Evolutionary conservation across 148 eudicot species (phyloP), one percentile per base, ranked within the genome.

Genomic region (Amaranthus palmeri): DNA sequence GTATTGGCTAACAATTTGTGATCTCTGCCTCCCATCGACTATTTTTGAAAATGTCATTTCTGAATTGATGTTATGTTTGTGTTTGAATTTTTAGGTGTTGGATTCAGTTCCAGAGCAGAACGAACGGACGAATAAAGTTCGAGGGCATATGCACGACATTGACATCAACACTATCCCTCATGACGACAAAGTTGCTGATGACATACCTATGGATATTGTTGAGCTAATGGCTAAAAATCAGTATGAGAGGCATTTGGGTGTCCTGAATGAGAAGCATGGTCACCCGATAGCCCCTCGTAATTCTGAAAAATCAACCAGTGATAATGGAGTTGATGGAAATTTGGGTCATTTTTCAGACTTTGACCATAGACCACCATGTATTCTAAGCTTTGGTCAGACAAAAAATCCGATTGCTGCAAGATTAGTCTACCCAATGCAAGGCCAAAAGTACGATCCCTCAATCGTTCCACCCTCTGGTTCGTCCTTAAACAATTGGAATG

Each of bases 191-290:
- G 65, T 56, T 10, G 76, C 78, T 41, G 96, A 87, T 54, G 92
- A 89, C 63, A 85, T 86, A 44, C 92, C 92, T 7, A 89, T 84
- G 90, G 97, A 89, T 13, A 86, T 89, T 68, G 90, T 87, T 44
- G 92, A 87, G 72, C 78, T 86, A 7, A 49, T 87, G 85, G 95
- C 92, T 14, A 81, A 83, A 64, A 83, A 87, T 54, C 92, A 87
- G 62, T 85, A 77, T 11, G 95, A 92, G 71, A 79, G 88, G 69
- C 64, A 65, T 49, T 76, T 77, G 18, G 54, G 75, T 2, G 83
- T 78, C 15, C 70, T 76, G 51, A 74, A 77, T 57, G 80, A 60
- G 36, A 72, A 63, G 9, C 55, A 54, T 15, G 3, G 10, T 53
- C 65, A 62, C 57, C 52, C 74, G 2, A 11, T 56, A 47, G 18